A percentile compares a stretch with the other conserved stretches of the same genome.
These are phyloP conservation scores for Suhomyces kunorum DNA, from an alignment of 1,139 yeast genomes.

Conservation along the genomic window DNA sequence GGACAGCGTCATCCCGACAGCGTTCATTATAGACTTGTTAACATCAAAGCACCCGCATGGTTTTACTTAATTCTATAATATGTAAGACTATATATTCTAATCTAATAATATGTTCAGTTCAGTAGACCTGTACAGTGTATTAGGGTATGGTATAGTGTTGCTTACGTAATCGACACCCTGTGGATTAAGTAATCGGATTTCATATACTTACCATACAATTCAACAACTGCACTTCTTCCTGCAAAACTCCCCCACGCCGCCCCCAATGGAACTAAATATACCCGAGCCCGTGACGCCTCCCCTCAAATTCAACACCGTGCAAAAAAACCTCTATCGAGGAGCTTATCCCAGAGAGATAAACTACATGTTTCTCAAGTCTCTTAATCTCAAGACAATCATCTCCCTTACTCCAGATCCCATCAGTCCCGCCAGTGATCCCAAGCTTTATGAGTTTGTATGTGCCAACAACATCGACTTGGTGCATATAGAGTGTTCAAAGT, in stretches of 20 bases:
- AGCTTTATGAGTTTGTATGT: constrained; percentile 52
- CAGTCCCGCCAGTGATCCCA: constrained; percentile 51
- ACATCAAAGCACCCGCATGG: constrained; percentile 1
- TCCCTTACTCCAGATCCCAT: constrained; percentile 81
- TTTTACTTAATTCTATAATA: constrained; percentile 2
- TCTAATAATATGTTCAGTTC: constrained; percentile 10
- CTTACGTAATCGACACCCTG: neutral
- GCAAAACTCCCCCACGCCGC: neutral
- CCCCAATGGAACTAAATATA: constrained; percentile 21
- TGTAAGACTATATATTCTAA: constrained; percentile 6
- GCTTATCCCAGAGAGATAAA: constrained; percentile 82
- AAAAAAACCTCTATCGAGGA: constrained; percentile 75
- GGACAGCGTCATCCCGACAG: constrained; percentile 1
- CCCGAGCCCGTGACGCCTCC: constrained; percentile 70
- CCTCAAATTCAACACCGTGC: constrained; percentile 70
- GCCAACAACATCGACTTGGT: constrained; percentile 51
- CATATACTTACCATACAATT: too few species aligned
- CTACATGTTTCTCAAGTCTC: constrained; percentile 65
- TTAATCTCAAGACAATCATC: constrained; percentile 69
- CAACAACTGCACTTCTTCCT: neutral
- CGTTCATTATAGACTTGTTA: constrained; percentile 4
- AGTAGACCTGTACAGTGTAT: neutral
- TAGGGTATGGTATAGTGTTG: neutral
- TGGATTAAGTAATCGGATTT: too few species aligned
- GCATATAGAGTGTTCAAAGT: constrained; percentile 65